phyloP scores from a whole-genome alignment of 129 eudicot species.

The Centella asiatica region DNA sequence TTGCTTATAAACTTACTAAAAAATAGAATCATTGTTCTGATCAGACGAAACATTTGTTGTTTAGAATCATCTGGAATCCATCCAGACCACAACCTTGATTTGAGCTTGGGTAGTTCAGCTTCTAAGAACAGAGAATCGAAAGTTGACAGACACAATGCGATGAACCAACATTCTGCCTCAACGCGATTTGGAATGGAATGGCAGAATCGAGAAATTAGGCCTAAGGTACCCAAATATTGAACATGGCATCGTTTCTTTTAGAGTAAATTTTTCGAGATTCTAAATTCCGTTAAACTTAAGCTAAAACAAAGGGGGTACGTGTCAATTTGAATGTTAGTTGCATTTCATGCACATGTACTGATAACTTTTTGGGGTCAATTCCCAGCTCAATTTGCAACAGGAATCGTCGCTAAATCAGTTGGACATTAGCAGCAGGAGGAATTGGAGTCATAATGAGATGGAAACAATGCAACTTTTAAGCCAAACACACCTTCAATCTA shows the following conservation, averaged over 20 bases:
- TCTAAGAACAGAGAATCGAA: constrained; percentile 24
- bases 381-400: constrained; percentile 17
- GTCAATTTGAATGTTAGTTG: neutral
- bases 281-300: no score
- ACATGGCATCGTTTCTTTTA: no score
- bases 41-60: neutral
- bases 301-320: no score
- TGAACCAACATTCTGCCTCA: constrained; percentile 15
- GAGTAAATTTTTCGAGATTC: no score
- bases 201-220: constrained; percentile 31
- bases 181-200: constrained; percentile 25
- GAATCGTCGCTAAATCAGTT: constrained; percentile 11
- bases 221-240: constrained; percentile 26
- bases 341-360: neutral
- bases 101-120: constrained; percentile 58
- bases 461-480: constrained; percentile 53
- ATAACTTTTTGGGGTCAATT: neutral
- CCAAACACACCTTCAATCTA: constrained; percentile 51
- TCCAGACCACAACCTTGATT: constrained; percentile 64
- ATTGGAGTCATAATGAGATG: constrained; percentile 32
- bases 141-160: neutral
- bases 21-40: neutral
- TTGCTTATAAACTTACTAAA: neutral
- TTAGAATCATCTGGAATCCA: constrained; percentile 29
- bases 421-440: constrained; percentile 19